These are phyloP conservation scores for Cytospora mali DNA, from an alignment of 2,329 filamentous ascomycete species.

Conservation along the genomic window DNA sequence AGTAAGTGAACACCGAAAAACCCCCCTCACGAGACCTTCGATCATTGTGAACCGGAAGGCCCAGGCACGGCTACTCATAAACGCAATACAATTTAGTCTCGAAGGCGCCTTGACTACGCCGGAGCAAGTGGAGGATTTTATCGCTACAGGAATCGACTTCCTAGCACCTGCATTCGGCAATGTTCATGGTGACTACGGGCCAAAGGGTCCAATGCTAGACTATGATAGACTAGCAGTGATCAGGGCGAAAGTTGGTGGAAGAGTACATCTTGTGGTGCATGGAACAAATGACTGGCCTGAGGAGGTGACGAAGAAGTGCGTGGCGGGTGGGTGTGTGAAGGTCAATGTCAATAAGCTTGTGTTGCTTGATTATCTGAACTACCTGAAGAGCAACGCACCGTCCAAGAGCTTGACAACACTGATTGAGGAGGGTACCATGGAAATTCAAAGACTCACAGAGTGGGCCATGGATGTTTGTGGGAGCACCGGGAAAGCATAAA, in stretches of 20 bases:
- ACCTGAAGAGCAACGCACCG: conserved; percentile 20
- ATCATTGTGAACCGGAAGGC: too few relatives aligned
- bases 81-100: conserved; percentile 40
- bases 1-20: conserved; percentile 32
- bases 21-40: neutral
- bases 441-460: conserved; percentile 27
- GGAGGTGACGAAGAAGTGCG: conserved; percentile 18
- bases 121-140: conserved; percentile 64
- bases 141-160: conserved; percentile 68
- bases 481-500: conserved; percentile 19
- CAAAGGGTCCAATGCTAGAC: conserved; percentile 16
- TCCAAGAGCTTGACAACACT: conserved; percentile 17
- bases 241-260: conserved; percentile 8
- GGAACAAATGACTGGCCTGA: conserved; percentile 19
- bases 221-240: conserved; percentile 31
- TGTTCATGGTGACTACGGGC: conserved; percentile 63
- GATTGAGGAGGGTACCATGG: conserved; percentile 24
- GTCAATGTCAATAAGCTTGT: conserved; percentile 26
- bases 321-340: conserved; percentile 16
- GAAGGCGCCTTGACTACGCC: conserved; percentile 64
- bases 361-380: conserved; percentile 23
- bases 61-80: too few relatives aligned
- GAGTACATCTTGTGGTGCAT: conserved; percentile 16
- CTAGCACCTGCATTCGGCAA: conserved; percentile 70
- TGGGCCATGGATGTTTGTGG: conserved; percentile 26